Evolutionary conservation across 192 early-diverging fungal genomes (phyloP).

Genomic region (Podila minutissima): DNA sequence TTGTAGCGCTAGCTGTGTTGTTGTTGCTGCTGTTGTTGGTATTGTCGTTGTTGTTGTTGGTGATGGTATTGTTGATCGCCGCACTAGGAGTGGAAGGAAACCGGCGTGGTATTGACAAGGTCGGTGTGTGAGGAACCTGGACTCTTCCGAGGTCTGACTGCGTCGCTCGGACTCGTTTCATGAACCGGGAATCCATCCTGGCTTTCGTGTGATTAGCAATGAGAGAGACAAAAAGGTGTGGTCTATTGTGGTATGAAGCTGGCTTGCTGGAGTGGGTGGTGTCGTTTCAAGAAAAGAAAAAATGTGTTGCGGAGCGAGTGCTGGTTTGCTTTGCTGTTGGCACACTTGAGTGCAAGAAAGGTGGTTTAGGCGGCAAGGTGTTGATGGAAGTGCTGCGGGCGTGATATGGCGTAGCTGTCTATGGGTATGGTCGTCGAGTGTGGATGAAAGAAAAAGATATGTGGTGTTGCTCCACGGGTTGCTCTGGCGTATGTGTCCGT

Average conservation of each 20-base stretch:
- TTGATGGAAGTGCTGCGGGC: too few relatives aligned
- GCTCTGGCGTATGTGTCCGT: too few relatives aligned
- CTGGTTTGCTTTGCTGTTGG: too few relatives aligned
- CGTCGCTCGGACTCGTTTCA: constrained; percentile 1
- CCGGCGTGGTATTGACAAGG: background rate
- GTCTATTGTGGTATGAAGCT: background rate
- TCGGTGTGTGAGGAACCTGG: background rate
- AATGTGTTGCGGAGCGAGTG: too few relatives aligned
- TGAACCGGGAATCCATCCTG: constrained; percentile 1
- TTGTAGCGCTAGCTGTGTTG: background rate
- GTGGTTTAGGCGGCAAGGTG: too few relatives aligned
- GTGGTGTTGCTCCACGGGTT: too few relatives aligned
- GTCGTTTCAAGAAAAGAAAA: too few relatives aligned
- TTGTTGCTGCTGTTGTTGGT: constrained; percentile 7
- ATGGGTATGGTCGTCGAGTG: too few relatives aligned
- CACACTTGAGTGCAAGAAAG: too few relatives aligned
- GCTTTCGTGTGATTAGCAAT: background rate
- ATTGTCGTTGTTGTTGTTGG: background rate
- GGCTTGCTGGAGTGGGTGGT: too few relatives aligned
- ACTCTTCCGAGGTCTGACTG: background rate
- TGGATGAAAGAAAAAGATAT: too few relatives aligned
- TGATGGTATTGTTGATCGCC: background rate
- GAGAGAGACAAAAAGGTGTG: background rate
- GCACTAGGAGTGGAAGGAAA: background rate
- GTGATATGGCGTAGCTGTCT: too few relatives aligned